These are phyloP conservation scores for Debaryomycetaceae sp. DNA, from an alignment of 1,139 yeast species.

Conservation along the genomic window DNA sequence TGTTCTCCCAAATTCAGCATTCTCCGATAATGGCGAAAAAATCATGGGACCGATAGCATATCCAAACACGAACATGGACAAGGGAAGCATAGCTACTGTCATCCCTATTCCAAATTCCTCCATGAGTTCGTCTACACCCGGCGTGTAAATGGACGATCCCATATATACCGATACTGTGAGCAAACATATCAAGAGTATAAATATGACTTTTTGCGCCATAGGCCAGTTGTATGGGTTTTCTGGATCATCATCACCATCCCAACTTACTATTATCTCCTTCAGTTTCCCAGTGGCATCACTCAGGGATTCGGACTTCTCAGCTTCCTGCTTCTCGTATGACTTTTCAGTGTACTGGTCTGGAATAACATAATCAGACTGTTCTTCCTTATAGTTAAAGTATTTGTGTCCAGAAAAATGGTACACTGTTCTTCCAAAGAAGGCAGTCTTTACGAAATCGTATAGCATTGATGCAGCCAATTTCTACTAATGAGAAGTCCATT, in stretches of 20 bases:
- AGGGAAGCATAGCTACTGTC: constrained; percentile 44
- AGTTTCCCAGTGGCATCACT: background rate
- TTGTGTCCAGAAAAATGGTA: constrained; percentile 32
- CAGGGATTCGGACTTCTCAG: background rate
- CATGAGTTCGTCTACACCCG: constrained; percentile 33
- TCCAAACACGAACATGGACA: constrained; percentile 44
- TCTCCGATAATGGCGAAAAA: constrained; percentile 54
- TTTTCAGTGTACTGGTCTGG: constrained; percentile 27
- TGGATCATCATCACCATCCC: constrained; percentile 31
- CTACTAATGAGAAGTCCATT: background rate
- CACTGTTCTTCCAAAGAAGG: constrained; percentile 30
- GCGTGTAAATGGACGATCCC: constrained; percentile 29
- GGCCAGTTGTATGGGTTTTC: constrained; percentile 32
- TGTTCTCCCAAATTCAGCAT: constrained; percentile 50
- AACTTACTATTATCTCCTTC: constrained; percentile 13
- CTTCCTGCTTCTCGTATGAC: background rate
- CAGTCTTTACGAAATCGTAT: constrained; percentile 25
- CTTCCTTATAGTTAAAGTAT: constrained; percentile 29
- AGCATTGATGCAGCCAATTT: constrained; percentile 3
- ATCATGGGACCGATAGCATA: constrained; percentile 57
- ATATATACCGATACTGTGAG: constrained; percentile 24
- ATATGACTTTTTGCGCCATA: constrained; percentile 13
- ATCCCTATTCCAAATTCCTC: constrained; percentile 38
- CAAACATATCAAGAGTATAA: constrained; percentile 18
- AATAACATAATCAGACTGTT: constrained; percentile 25